Percentiles rank a stretch among this genome's conserved stretches.
phyloP scores from a whole-genome alignment of 768 basidiomycete genomes.

The Calocybe cyanea region DNA sequence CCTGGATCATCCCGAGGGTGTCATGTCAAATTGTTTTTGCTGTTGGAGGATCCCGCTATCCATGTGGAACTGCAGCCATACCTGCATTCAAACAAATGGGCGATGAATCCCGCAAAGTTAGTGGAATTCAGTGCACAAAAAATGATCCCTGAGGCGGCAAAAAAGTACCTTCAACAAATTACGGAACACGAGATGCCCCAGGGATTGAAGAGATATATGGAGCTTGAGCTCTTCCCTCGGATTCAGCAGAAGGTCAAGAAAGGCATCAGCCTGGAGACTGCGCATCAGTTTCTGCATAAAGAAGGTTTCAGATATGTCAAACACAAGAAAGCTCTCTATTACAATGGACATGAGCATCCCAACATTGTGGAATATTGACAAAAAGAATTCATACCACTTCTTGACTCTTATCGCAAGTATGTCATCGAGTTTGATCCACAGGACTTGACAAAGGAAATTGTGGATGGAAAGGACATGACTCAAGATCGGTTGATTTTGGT shows the following conservation, averaged over 20 bases:
- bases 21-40: too few species aligned
- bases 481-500: slow-evolving; percentile 23
- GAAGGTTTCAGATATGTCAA: slow-evolving; percentile 25
- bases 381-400: slow-evolving; percentile 27
- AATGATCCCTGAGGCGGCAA: too few species aligned
- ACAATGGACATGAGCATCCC: slow-evolving; percentile 31
- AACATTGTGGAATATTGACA: slow-evolving; percentile 32
- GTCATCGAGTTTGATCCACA: slow-evolving; percentile 18
- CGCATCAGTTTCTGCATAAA: slow-evolving; percentile 23
- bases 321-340: slow-evolving; percentile 31
- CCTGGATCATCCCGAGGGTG: too few species aligned
- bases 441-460: slow-evolving; percentile 14
- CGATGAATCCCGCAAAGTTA: too few species aligned
- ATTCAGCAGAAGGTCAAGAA: slow-evolving; percentile 22
- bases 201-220: slow-evolving; percentile 27
- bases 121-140: too few species aligned
- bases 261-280: slow-evolving; percentile 29
- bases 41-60: too few species aligned
- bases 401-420: slow-evolving; percentile 15
- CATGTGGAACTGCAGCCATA: neutral
- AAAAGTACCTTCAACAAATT: too few species aligned
- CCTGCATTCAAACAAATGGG: neutral
- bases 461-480: slow-evolving; percentile 10
- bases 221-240: slow-evolving; percentile 28
- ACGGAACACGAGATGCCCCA: slow-evolving; percentile 26